Percentiles rank a stretch among this genome's conserved stretches.
These are phyloP conservation scores for Phytopythium oedochilum DNA, from an alignment of 352 stramenopile genomes.

Conservation along the genomic window DNA sequence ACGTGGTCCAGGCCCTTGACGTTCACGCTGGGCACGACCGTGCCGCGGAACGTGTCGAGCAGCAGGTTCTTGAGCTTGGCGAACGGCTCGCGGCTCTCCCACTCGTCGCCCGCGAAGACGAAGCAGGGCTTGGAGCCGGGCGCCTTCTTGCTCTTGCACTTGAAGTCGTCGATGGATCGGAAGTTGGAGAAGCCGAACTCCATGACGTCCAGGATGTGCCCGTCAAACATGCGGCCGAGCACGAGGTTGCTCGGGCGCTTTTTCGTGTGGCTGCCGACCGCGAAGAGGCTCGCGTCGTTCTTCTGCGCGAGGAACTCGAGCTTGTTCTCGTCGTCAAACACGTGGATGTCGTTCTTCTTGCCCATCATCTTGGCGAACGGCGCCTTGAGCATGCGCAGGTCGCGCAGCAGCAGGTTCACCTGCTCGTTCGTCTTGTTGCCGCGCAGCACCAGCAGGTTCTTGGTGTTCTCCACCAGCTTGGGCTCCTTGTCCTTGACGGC, in stretches of 20 bases:
- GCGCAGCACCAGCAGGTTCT: conserved; percentile 85
- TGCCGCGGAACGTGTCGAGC: conserved; percentile 97
- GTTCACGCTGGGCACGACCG: conserved; percentile 94
- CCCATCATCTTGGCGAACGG: conserved; percentile 86
- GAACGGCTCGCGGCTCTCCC: conserved; percentile 88
- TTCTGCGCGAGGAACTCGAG: conserved; percentile 95
- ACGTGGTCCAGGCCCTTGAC: conserved; percentile 96
- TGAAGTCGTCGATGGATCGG: conserved; percentile 92
- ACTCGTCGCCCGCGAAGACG: conserved; percentile 94
- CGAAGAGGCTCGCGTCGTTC: conserved; percentile 97
- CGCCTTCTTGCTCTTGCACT: conserved; percentile 89
- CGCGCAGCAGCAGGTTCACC: conserved; percentile 75
- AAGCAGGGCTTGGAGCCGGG: conserved; percentile 95
- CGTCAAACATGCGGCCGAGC: conserved; percentile 97
- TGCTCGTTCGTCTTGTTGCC: conserved; percentile 88
- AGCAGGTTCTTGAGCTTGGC: conserved; percentile 94
- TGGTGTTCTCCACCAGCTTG: conserved; percentile 92
- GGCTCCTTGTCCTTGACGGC: conserved; percentile 86
- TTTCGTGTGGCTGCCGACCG: conserved; percentile 96
- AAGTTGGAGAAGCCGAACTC: conserved; percentile 96
- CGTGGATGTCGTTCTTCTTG: conserved; percentile 93
- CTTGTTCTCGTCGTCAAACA: conserved; percentile 92
- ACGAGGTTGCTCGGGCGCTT: conserved; percentile 99
- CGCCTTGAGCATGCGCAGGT: conserved; percentile 87
- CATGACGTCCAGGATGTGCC: conserved; percentile 97